A percentile compares a stretch with the other conserved stretches of the same genome.
Conservation (phyloP, 139 green algal species). For the Desmodesmus armatus region DNA sequence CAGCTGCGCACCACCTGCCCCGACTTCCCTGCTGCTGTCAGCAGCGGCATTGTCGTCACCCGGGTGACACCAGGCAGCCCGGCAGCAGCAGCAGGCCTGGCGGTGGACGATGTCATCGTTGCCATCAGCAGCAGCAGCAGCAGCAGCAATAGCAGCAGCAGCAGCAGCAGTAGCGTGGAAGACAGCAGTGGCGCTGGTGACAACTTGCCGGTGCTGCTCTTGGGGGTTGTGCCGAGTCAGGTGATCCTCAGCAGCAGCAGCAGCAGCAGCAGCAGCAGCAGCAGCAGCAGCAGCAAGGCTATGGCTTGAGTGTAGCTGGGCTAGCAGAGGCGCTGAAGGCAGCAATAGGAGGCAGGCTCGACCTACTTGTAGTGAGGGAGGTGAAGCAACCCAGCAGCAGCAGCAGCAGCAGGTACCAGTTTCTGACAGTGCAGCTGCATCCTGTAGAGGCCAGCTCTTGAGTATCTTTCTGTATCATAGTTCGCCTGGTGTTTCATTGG, state of each 20-base stretch:
- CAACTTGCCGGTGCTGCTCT: neutral
- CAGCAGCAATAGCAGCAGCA: neutral
- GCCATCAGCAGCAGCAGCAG: slow-evolving; percentile 25
- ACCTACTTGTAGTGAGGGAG: neutral
- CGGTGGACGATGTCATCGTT: slow-evolving; percentile 75
- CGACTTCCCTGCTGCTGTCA: slow-evolving; percentile 57
- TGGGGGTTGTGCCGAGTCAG: too few species aligned
- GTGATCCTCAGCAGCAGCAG: neutral
- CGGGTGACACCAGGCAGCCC: slow-evolving; percentile 64
- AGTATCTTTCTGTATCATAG: too few species aligned
- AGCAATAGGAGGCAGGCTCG: neutral
- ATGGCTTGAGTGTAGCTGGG: neutral
- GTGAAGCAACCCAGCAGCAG: neutral
- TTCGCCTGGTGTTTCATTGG: neutral
- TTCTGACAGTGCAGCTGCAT: neutral
- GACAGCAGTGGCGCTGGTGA: neutral
- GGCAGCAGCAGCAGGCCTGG: slow-evolving; percentile 68
- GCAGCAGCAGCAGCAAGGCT: neutral
- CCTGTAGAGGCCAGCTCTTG: slow-evolving; percentile 26
- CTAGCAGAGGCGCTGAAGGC: neutral
- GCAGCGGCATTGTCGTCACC: slow-evolving; percentile 23
- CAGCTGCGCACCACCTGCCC: slow-evolving; percentile 33
- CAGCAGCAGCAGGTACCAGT: neutral
- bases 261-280: neutral
- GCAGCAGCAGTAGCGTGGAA: neutral